Percentiles rank a stretch among this genome's conserved stretches.
phyloP scores from a whole-genome alignment of 2,329 filamentous ascomycete genomes.

The Aspergillus sp. region DNA sequence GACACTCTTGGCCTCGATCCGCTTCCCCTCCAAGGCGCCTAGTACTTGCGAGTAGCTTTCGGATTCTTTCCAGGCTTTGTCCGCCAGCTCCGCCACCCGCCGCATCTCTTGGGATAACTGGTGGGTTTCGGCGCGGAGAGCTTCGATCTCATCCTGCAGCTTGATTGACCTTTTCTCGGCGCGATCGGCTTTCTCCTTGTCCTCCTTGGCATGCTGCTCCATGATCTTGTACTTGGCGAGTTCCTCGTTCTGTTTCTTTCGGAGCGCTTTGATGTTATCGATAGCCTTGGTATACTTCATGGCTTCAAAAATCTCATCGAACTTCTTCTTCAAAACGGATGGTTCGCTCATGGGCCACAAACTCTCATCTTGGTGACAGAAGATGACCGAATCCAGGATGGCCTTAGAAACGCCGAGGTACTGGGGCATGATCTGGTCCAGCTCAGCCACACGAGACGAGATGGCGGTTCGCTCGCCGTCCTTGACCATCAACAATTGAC shows the following conservation, averaged over 20 bases:
- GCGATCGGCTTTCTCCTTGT: slow-evolving; percentile 80
- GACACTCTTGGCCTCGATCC: slow-evolving; percentile 69
- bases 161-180: slow-evolving; percentile 64
- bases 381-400: slow-evolving; percentile 91
- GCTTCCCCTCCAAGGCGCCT: slow-evolving; percentile 72
- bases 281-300: slow-evolving; percentile 97
- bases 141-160: slow-evolving; percentile 62
- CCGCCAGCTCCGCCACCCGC: slow-evolving; percentile 50
- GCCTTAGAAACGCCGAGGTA: slow-evolving; percentile 87
- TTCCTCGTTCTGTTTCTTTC: slow-evolving; percentile 78
- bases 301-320: slow-evolving; percentile 97
- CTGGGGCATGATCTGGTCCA: slow-evolving; percentile 80
- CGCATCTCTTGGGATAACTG: slow-evolving; percentile 52
- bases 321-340: slow-evolving; percentile 80
- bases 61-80: slow-evolving; percentile 69
- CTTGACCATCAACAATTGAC: slow-evolving; percentile 70
- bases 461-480: slow-evolving; percentile 77
- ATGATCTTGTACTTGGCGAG: slow-evolving; percentile 70
- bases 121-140: slow-evolving; percentile 61
- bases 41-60: slow-evolving; percentile 73
- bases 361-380: slow-evolving; percentile 97
- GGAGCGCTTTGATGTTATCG: slow-evolving; percentile 83
- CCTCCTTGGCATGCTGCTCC: slow-evolving; percentile 73
- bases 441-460: slow-evolving; percentile 76
- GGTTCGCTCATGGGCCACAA: slow-evolving; percentile 95